phyloP scores from a whole-genome alignment of 306 rosid genomes.

The Hippophae rhamnoides region DNA sequence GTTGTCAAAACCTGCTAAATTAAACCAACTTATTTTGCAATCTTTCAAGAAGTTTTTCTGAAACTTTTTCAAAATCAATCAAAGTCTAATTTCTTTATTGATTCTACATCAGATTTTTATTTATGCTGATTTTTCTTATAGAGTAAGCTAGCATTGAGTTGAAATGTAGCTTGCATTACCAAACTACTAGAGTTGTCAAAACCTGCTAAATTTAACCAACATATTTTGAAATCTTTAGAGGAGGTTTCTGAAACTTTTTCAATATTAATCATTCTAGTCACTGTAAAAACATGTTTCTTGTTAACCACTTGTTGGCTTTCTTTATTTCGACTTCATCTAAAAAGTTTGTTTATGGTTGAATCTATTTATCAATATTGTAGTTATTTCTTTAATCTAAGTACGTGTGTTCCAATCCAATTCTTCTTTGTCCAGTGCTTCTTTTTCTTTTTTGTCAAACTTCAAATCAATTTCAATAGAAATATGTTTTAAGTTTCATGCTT shows the following conservation, averaged over 20 bases:
- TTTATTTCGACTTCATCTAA: not conserved
- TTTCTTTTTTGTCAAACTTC: not conserved
- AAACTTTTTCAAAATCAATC: not conserved
- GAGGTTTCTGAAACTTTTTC: not conserved
- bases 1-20: not conserved
- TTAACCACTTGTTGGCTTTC: not conserved
- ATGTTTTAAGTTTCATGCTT: not conserved
- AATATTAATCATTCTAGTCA: not conserved
- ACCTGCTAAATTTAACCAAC: not conserved
- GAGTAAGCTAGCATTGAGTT: not conserved
- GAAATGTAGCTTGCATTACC: not conserved
- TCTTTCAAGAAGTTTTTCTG: not conserved
- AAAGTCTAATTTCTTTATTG: too few species aligned
- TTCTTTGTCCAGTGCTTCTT: not conserved
- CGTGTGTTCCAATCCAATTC: not conserved
- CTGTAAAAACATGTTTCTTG: not conserved
- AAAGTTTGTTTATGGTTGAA: not conserved
- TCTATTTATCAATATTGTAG: not conserved
- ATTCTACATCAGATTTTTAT: too few species aligned
- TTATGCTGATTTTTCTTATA: not conserved
- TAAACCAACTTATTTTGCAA: not conserved
- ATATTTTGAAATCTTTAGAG: not conserved
- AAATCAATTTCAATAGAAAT: not conserved
- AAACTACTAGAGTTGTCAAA: not conserved
- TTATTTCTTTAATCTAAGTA: not conserved